phyloP scores from a whole-genome alignment of 257 asterid species.

The Primulina huaijiensis region DNA sequence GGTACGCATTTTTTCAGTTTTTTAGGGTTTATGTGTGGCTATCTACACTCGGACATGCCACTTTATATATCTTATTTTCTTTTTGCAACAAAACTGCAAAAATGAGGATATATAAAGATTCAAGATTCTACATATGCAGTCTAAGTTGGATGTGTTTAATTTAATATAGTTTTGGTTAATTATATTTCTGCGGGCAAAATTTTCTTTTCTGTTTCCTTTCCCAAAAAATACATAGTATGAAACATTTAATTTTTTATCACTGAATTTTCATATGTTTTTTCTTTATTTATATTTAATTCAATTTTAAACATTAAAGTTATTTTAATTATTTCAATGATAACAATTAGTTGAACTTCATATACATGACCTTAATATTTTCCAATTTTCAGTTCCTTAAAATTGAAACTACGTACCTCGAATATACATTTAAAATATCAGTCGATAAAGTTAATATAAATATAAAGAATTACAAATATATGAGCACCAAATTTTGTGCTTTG shows the following conservation, averaged over 20 bases:
- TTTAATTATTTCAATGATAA: background rate
- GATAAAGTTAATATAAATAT: slow-evolving; percentile 29
- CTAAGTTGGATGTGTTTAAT: background rate
- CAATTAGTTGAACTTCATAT: slow-evolving; percentile 15
- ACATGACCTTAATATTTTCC: slow-evolving; percentile 15
- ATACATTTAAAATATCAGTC: slow-evolving; percentile 22
- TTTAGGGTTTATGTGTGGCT: slow-evolving; percentile 34
- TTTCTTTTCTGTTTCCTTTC: background rate
- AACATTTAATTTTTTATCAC: background rate
- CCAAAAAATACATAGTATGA: background rate
- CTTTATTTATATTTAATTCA: too few relatives aligned
- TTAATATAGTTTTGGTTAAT: background rate
- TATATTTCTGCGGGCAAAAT: background rate
- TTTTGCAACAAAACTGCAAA: background rate
- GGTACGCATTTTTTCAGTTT: slow-evolving; percentile 4
- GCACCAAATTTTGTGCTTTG: slow-evolving; percentile 14
- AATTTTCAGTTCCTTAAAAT: slow-evolving; percentile 26
- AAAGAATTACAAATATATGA: slow-evolving; percentile 24
- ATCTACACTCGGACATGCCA: background rate
- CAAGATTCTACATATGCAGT: background rate
- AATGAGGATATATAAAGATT: slow-evolving; percentile 8
- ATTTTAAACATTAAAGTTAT: background rate
- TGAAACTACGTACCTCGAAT: slow-evolving; percentile 24
- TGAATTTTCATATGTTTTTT: too few relatives aligned
- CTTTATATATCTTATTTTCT: background rate